phyloP scores from a whole-genome alignment of 345 rosid genomes.

The Linum usitatissimum region DNA sequence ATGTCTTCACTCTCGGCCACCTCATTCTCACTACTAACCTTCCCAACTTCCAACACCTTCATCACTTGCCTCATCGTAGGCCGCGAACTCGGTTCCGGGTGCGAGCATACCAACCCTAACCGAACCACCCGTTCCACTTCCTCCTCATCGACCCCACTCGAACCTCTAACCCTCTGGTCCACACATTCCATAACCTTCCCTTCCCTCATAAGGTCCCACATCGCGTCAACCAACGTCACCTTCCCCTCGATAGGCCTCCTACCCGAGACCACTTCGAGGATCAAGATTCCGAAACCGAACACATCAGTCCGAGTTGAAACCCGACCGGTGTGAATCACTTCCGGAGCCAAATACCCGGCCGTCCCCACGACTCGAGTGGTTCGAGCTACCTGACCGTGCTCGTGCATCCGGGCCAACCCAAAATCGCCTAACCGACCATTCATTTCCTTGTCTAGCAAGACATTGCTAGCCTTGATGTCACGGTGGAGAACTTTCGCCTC shows the following conservation, averaged over 20 bases:
- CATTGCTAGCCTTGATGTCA: conserved; percentile 77
- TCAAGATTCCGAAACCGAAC: conserved; percentile 39
- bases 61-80: conserved; percentile 77
- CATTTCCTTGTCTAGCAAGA: conserved; percentile 65
- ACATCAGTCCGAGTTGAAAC: conserved; percentile 38
- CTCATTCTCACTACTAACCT: conserved; percentile 19
- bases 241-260: conserved; percentile 42
- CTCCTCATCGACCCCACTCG: conserved; percentile 25
- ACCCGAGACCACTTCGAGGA: conserved; percentile 46
- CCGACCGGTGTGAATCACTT: conserved; percentile 36
- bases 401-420: conserved; percentile 63
- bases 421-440: conserved; percentile 63
- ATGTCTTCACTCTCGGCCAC: conserved; percentile 32
- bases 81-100: conserved; percentile 41
- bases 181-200: conserved; percentile 33
- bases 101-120: conserved; percentile 52
- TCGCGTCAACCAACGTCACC: conserved; percentile 34
- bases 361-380: conserved; percentile 69
- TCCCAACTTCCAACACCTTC: conserved; percentile 46
- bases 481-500: conserved; percentile 61
- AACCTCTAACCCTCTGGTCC: conserved; percentile 31
- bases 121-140: conserved; percentile 46
- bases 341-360: conserved; percentile 72
- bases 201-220: conserved; percentile 32
- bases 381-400: conserved; percentile 40